Evolutionary conservation across 1,139 yeast species (phyloP).

Genomic region (Geotrichum reessii): DNA sequence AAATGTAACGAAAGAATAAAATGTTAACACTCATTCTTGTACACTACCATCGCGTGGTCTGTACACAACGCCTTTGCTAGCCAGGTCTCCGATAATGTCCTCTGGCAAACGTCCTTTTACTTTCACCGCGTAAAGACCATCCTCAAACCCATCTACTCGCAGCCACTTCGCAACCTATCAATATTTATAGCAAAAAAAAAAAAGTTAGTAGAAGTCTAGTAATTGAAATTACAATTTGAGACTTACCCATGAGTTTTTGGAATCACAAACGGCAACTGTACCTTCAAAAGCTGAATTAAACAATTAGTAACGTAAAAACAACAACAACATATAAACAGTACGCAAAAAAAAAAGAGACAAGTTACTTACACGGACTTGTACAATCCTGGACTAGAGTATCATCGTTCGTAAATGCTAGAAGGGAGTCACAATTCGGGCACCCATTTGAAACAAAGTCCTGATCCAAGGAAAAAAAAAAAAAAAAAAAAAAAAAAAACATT

Average conservation of each 20-base stretch:
- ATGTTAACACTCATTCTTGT: slow-evolving; percentile 47
- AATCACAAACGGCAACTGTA: slow-evolving; percentile 81
- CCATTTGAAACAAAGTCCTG: slow-evolving; percentile 71
- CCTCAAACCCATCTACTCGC: slow-evolving; percentile 80
- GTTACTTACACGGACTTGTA: slow-evolving; percentile 68
- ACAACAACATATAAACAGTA: background rate
- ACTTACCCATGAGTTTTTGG: slow-evolving; percentile 76
- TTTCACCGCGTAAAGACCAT: slow-evolving; percentile 90
- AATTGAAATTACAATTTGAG: background rate
- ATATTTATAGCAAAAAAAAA: background rate
- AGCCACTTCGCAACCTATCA: slow-evolving; percentile 77
- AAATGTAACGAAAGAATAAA: no score
- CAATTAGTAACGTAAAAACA: background rate
- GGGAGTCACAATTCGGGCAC: slow-evolving; percentile 96
- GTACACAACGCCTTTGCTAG: slow-evolving; percentile 68
- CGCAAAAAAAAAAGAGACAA: no score
- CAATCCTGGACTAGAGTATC: slow-evolving; percentile 82
- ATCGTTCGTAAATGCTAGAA: slow-evolving; percentile 73
- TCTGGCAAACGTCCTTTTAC: slow-evolving; percentile 89
- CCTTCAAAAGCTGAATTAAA: slow-evolving; percentile 71
- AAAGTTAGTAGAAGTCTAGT: background rate
- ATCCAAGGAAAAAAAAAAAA: slow-evolving; percentile 13
- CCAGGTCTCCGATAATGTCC: slow-evolving; percentile 69
- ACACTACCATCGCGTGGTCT: slow-evolving; percentile 97
- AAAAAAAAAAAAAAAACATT: background rate